These are phyloP conservation scores for Haplographium delicatum DNA, from an alignment of 495 filamentous ascomycete species.

Conservation along the genomic window DNA sequence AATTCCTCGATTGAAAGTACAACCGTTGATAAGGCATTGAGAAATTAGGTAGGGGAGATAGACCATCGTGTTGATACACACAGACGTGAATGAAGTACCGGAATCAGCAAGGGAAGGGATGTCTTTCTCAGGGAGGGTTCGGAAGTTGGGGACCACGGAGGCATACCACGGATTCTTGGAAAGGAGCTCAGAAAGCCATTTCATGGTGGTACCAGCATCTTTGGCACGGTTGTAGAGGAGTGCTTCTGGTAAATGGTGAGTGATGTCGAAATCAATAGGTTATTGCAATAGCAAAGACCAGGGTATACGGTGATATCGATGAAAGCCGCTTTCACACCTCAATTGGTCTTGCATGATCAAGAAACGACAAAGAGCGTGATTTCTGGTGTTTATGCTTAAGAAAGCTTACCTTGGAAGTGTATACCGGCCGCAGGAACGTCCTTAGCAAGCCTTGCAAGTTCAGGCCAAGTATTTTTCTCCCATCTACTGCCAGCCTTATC, in stretches of 20 bases:
- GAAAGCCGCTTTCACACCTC: too few species aligned
- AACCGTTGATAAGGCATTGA: constrained; percentile 67
- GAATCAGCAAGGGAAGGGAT: constrained; percentile 59
- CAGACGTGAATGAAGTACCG: constrained; percentile 68
- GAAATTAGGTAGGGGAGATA: constrained; percentile 82
- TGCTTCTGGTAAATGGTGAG: constrained; percentile 35
- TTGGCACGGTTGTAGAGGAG: constrained; percentile 60
- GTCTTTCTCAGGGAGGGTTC: constrained; percentile 46
- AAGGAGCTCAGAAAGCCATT: constrained; percentile 53
- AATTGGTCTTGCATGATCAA: too few species aligned
- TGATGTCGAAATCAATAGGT: neutral
- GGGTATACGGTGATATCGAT: too few species aligned
- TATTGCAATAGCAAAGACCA: neutral
- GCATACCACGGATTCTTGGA: constrained; percentile 77
- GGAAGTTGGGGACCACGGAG: constrained; percentile 66
- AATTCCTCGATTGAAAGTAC: constrained; percentile 52
- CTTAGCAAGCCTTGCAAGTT: constrained; percentile 56
- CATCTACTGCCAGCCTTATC: constrained; percentile 36
- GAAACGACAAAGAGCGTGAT: too few species aligned
- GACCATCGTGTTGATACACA: constrained; percentile 86
- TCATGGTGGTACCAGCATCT: constrained; percentile 39
- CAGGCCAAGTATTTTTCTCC: constrained; percentile 66
- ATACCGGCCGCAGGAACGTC: constrained; percentile 83
- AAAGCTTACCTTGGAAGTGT: constrained; percentile 67
- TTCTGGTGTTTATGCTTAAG: neutral